Percentiles rank a stretch among this genome's conserved stretches.
phyloP scores from a whole-genome alignment of 176 grass and related monocot species.

The Lolium multiflorum region DNA sequence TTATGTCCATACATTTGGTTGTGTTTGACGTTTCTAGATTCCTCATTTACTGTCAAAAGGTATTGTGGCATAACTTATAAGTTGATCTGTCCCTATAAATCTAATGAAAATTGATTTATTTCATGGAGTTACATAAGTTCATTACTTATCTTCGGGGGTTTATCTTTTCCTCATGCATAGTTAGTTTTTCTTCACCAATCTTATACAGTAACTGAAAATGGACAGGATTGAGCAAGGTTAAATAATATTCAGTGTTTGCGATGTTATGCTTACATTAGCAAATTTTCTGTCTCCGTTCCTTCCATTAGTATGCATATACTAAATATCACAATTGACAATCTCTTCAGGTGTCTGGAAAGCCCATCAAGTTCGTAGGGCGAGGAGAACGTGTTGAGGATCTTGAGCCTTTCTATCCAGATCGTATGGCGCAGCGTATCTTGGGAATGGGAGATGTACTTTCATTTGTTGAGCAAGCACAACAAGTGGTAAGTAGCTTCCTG shows the following conservation, averaged over 20 bases:
- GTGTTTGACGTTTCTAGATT: slow-evolving; percentile 15
- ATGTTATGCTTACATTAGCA: not conserved
- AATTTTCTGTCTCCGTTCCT: slow-evolving; percentile 5
- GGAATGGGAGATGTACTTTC: slow-evolving; percentile 99
- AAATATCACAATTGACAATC: slow-evolving; percentile 9
- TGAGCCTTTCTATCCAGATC: slow-evolving; percentile 95
- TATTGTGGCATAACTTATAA: not conserved
- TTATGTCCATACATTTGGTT: slow-evolving; percentile 9
- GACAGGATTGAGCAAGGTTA: not conserved
- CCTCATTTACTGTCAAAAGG: slow-evolving; percentile 6
- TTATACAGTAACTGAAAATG: not conserved
- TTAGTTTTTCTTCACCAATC: not conserved
- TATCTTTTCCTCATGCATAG: slow-evolving; percentile 16
- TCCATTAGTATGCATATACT: slow-evolving; percentile 21
- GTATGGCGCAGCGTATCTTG: slow-evolving; percentile 90
- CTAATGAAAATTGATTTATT: not conserved
- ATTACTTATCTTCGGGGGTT: slow-evolving; percentile 10
- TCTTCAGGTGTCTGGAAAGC: slow-evolving; percentile 84
- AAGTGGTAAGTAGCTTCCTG: slow-evolving; percentile 69
- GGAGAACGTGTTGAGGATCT: slow-evolving; percentile 93
- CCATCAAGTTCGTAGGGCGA: slow-evolving; percentile 92
- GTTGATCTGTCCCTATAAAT: not conserved
- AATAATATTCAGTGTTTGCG: slow-evolving; percentile 18
- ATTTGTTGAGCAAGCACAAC: slow-evolving; percentile 95
- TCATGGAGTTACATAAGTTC: not conserved